Percentiles rank a stretch among this genome's conserved stretches.
Conservation (phyloP, 2,329 filamentous ascomycete genomes). For the Claviceps sp. region DNA sequence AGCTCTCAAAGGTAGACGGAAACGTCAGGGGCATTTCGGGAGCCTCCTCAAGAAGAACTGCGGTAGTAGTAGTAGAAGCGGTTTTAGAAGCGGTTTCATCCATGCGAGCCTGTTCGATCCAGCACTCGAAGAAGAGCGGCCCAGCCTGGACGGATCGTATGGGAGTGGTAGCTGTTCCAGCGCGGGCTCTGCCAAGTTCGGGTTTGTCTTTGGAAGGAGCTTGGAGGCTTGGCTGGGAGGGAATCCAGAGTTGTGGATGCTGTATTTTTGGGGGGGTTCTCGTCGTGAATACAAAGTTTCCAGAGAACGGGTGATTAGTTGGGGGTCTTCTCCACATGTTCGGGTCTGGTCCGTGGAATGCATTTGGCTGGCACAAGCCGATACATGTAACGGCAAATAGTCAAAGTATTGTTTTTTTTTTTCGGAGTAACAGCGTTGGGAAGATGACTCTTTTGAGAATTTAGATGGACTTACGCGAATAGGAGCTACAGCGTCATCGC, state of each 20-base stretch:
- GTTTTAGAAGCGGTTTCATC: not conserved
- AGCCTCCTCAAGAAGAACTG: not conserved
- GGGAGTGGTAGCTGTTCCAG: conserved; percentile 30
- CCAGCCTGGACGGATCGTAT: conserved; percentile 42
- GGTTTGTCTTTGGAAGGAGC: conserved; percentile 18
- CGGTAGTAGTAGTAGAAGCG: not conserved
- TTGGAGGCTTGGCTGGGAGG: conserved; percentile 35
- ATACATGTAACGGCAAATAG: not conserved
- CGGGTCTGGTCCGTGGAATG: not conserved
- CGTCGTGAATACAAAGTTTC: not conserved
- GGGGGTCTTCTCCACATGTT: not conserved
- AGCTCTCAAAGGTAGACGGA: not conserved
- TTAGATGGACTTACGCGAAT: conserved; percentile 35
- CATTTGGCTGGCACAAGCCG: not conserved
- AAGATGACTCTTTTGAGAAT: too few species aligned
- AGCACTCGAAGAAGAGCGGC: conserved; percentile 51
- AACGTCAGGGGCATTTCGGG: not conserved
- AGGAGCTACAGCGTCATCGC: conserved; percentile 43
- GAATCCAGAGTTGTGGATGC: conserved; percentile 50
- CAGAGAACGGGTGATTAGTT: not conserved
- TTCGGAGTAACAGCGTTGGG: not conserved
- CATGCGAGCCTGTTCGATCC: conserved; percentile 35
- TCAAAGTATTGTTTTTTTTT: not conserved
- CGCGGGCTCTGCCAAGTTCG: conserved; percentile 16
- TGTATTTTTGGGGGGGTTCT: conserved; percentile 11